Base-by-base conservation (phyloP, 352 stramenopile genomes). In the Plasmopara muralis region DNA sequence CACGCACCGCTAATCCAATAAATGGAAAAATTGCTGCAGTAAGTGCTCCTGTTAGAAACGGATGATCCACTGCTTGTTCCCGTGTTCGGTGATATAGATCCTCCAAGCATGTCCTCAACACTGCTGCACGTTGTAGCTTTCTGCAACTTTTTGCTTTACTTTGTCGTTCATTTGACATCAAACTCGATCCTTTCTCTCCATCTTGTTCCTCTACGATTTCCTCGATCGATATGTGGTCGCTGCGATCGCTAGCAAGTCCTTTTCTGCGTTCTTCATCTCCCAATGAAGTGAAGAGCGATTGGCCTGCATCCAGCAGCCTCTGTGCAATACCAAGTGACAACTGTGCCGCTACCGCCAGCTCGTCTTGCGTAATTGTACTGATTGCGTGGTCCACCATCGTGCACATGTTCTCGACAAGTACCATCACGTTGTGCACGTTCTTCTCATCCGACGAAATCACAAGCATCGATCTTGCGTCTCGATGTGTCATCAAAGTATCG, bases 351-450 rank as follows among this genome's bases (percentile, higher is more conserved):
- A 92, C 41, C 8, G 66, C 50, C 25, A 89, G 64, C 53, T 92
- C 82, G 46, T 87, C 77, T 51, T 84, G 63, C 3, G 74, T 78
- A 55, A 92, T 89, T 30, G 79, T 89, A 42, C 65, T 74, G 15
- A 92, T 53, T 25, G 82, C 78, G 25, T 86, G 70, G 47, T 89
- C 75, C 68, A 92, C 77, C 12, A 78, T 81, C 6, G 51, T 60
- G 55, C 82, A 92, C 73, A 92, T 87, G 41, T 64, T 83, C 49
- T 87, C 82, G 3, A 78, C 64, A 42, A 92, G 76, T 38, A 65
- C 29, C 77, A 92, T 86, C 66, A 86, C 75, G 50, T 74, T 76
- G 51, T 77, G 78, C 49, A 92, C 68, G 29, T 77, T 79, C 43
- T 89, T 75, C 56, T 88, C 82, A 30, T 88, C 72, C 0, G 66